A percentile compares a stretch with the other conserved stretches of the same genome.
These are phyloP conservation scores for Coffea eugenioides DNA, from an alignment of 257 asterid species.

Conservation along the genomic window DNA sequence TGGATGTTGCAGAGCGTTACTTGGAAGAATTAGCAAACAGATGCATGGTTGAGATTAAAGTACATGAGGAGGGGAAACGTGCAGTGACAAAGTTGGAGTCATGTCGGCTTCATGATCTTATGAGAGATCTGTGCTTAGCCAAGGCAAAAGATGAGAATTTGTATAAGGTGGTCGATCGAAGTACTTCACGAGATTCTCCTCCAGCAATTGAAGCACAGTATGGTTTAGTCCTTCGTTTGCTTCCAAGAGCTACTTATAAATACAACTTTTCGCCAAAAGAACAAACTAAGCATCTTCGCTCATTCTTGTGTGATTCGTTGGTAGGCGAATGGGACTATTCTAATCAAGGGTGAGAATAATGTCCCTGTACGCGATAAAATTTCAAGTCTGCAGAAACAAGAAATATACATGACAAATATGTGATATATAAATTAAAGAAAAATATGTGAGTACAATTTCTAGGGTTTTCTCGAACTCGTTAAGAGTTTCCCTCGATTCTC, in stretches of 20 bases:
- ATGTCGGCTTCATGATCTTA: not conserved
- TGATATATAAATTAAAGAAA: too few species aligned
- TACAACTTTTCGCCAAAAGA: not conserved
- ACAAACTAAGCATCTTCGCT: not conserved
- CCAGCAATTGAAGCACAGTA: too few species aligned
- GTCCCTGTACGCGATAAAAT: too few species aligned
- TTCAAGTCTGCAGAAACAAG: too few species aligned
- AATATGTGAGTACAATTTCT: too few species aligned
- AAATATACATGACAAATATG: too few species aligned
- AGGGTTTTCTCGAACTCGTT: too few species aligned
- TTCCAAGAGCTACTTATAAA: not conserved
- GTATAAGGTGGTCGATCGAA: not conserved
- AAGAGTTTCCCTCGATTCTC: too few species aligned
- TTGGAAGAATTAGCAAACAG: not conserved
- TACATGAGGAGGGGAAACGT: not conserved
- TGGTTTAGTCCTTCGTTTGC: not conserved
- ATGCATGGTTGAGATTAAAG: not conserved
- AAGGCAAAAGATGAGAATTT: not conserved
- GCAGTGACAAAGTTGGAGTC: not conserved
- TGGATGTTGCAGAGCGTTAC: slow-evolving; percentile 3
- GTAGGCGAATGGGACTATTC: too few species aligned
- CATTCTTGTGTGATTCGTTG: not conserved
- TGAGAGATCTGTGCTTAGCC: not conserved
- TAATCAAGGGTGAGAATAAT: too few species aligned
- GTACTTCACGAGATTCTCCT: not conserved